These are phyloP conservation scores for Pluteus cervinus DNA, from an alignment of 768 basidiomycete species.

Conservation along the genomic window DNA sequence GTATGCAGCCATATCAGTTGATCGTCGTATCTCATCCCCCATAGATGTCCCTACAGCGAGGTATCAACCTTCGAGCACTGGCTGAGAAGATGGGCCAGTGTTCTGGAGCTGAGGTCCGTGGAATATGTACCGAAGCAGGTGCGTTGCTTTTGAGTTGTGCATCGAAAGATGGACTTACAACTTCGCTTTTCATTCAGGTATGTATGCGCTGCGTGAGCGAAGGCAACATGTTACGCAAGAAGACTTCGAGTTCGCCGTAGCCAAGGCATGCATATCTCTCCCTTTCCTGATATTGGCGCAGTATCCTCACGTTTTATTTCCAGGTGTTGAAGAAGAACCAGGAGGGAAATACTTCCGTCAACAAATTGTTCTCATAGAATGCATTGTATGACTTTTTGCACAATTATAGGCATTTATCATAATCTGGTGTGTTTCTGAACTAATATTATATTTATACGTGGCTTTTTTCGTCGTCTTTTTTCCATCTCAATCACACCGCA, in stretches of 20 bases:
- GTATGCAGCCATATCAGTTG: conserved; percentile 29
- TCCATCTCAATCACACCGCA: conserved; percentile 1
- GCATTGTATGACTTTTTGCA: conserved; percentile 10
- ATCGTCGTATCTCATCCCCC: neutral
- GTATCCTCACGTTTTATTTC: neutral
- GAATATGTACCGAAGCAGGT: too few species aligned
- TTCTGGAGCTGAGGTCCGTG: conserved; percentile 94
- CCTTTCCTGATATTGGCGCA: neutral
- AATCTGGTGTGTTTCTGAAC: neutral
- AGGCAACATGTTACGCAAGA: conserved; percentile 97
- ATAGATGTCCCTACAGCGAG: too few species aligned
- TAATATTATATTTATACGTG: neutral
- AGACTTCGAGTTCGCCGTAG: conserved; percentile 97
- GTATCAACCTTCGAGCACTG: conserved; percentile 88
- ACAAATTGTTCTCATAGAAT: conserved; percentile 83
- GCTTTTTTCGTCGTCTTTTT: conserved; percentile 1
- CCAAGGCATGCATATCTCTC: conserved; percentile 55
- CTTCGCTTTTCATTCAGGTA: neutral
- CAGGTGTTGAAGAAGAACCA: conserved; percentile 86
- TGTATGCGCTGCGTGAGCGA: conserved; percentile 76
- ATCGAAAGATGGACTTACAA: conserved; percentile 5
- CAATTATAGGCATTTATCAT: conserved; percentile 2
- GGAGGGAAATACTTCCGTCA: conserved; percentile 81
- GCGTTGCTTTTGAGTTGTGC: too few species aligned
- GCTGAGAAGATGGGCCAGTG: conserved; percentile 99